Conservation (phyloP, 306 rosid genomes). For the Lagenaria siceraria region DNA sequence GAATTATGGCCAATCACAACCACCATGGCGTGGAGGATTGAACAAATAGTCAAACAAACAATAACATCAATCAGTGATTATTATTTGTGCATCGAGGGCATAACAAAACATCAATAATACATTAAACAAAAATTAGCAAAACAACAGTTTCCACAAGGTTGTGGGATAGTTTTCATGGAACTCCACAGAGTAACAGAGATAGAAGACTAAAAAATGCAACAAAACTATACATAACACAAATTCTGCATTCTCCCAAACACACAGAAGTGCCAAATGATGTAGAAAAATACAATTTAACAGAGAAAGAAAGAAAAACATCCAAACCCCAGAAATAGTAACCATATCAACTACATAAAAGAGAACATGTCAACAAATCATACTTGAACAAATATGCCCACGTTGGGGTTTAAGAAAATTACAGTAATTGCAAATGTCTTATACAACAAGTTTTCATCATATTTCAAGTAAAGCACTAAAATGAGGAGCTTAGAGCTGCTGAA, state of each 20-base stretch:
- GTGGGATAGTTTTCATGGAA: not conserved
- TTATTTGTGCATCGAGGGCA: not conserved
- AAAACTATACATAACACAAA: not conserved
- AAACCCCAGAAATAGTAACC: not conserved
- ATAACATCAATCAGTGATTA: not conserved
- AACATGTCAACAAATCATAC: not conserved
- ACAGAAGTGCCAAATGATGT: not conserved
- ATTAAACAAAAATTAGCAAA: not conserved
- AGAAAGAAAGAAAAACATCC: not conserved
- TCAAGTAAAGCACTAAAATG: not conserved
- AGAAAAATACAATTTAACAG: not conserved
- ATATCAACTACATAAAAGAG: not conserved
- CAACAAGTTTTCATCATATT: not conserved
- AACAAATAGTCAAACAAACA: not conserved
- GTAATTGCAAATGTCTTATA: not conserved
- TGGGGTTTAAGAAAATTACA: not conserved
- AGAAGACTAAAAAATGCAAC: not conserved
- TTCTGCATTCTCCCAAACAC: not conserved
- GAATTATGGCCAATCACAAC: not conserved
- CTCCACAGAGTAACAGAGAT: not conserved
- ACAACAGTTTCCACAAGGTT: not conserved
- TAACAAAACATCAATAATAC: not conserved
- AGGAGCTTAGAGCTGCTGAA: not conserved
- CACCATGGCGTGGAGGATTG: not conserved
- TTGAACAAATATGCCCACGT: not conserved